phyloP scores from a whole-genome alignment of 2,329 filamentous ascomycete genomes.

The Hypoxylon sp. region DNA sequence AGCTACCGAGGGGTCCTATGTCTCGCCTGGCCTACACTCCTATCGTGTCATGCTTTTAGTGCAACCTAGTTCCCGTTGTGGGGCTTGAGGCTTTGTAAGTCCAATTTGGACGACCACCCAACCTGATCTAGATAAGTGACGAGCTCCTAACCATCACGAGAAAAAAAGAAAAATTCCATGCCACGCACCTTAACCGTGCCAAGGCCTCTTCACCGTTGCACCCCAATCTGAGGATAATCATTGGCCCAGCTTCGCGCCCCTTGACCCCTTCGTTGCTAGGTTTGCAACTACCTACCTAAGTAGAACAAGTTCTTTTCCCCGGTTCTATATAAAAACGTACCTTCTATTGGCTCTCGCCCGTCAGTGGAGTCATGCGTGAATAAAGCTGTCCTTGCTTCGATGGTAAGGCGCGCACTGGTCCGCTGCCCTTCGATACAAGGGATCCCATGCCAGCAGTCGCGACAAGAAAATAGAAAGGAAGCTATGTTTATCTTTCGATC shows the following conservation, averaged over 20 bases:
- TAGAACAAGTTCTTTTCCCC: slow-evolving; percentile 30
- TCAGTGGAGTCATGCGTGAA: slow-evolving; percentile 26
- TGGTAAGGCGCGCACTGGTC: slow-evolving; percentile 30
- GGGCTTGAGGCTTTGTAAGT: slow-evolving; percentile 46
- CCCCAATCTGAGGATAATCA: slow-evolving; percentile 20
- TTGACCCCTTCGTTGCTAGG: slow-evolving; percentile 17
- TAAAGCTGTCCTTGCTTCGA: slow-evolving; percentile 25
- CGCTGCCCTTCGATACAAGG: slow-evolving; percentile 21
- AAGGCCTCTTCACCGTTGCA: slow-evolving; percentile 35
- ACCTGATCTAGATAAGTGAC: slow-evolving; percentile 25
- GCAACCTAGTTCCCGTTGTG: slow-evolving; percentile 48
- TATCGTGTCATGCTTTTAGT: slow-evolving; percentile 44
- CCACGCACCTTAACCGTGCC: slow-evolving; percentile 16
- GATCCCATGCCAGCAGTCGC: slow-evolving; percentile 13
- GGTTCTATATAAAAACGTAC: slow-evolving; percentile 3
- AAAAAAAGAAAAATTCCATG: slow-evolving; percentile 20
- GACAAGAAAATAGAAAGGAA: slow-evolving; percentile 28
- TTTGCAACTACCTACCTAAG: slow-evolving; percentile 38
- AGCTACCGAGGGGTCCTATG: slow-evolving; percentile 29
- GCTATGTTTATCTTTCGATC: slow-evolving; percentile 42
- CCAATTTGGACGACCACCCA: slow-evolving; percentile 44
- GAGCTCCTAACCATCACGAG: slow-evolving; percentile 5
- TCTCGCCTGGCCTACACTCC: slow-evolving; percentile 28
- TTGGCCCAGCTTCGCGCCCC: slow-evolving; percentile 28
- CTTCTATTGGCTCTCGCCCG: slow-evolving; percentile 27